These are phyloP conservation scores for Pseudevernia furfuracea DNA, from an alignment of 495 filamentous ascomycete genomes.

Conservation along the genomic window DNA sequence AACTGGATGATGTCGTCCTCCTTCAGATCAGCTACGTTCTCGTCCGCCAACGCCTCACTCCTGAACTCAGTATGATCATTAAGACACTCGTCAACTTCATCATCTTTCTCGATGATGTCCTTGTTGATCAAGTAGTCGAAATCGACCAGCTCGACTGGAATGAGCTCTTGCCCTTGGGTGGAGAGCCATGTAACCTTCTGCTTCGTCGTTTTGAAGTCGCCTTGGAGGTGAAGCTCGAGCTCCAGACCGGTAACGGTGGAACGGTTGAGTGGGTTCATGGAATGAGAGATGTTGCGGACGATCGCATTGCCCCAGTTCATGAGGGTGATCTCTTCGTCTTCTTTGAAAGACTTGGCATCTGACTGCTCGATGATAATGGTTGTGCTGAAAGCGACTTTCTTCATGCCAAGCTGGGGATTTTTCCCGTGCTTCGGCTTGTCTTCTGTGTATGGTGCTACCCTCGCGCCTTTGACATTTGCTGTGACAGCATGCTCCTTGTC, in stretches of 20 bases:
- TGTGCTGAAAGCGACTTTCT: conserved; percentile 70
- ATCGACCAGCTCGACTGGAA: conserved; percentile 78
- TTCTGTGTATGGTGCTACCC: conserved; percentile 54
- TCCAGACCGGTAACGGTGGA: conserved; percentile 56
- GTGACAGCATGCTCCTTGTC: conserved; percentile 57
- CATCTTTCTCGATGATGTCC: conserved; percentile 77
- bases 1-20: conserved; percentile 87
- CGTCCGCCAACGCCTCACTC: conserved; percentile 69
- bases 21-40: conserved; percentile 66
- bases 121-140: conserved; percentile 92
- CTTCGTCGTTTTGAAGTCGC: conserved; percentile 87
- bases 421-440: conserved; percentile 82
- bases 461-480: conserved; percentile 61
- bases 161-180: conserved; percentile 60
- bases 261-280: conserved; percentile 39
- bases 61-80: conserved; percentile 68
- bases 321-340: conserved; percentile 85
- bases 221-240: conserved; percentile 74
- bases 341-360: conserved; percentile 71
- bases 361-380: conserved; percentile 75
- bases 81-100: conserved; percentile 72
- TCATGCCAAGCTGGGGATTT: conserved; percentile 73
- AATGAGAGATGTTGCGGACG: conserved; percentile 62
- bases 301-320: conserved; percentile 96
- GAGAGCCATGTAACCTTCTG: conserved; percentile 94